Percentiles rank a stretch among this genome's conserved stretches.
Evolutionary conservation across 2,329 filamentous ascomycete species (phyloP).

Genomic region (Trichoderma polysporum): DNA sequence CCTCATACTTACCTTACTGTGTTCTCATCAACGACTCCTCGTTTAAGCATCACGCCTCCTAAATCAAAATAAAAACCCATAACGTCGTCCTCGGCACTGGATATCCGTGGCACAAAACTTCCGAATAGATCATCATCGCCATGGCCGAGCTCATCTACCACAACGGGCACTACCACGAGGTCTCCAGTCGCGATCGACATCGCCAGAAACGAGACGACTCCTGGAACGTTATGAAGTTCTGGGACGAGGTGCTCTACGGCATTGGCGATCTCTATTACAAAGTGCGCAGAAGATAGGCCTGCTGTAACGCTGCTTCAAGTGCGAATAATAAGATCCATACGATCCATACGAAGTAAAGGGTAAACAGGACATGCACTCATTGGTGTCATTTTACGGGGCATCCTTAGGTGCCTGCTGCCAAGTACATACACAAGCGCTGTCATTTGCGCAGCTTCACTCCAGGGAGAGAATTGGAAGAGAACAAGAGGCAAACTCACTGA

Average conservation of each 20-base stretch:
- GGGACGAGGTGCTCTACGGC: constrained; percentile 41
- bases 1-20: no score
- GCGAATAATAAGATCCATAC: background rate
- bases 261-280: constrained; percentile 42
- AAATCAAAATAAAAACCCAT: background rate
- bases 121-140: constrained; percentile 3
- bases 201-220: constrained; percentile 25
- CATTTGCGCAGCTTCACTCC: background rate
- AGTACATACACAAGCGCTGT: background rate
- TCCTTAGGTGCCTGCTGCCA: background rate
- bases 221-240: constrained; percentile 38
- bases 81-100: background rate
- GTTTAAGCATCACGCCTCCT: no score
- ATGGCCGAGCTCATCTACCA: constrained; percentile 30
- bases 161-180: constrained; percentile 33
- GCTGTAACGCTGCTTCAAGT: background rate
- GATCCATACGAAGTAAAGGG: background rate
- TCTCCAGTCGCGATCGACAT: constrained; percentile 18
- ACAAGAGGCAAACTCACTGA: background rate
- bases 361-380: background rate
- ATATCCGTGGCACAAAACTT: constrained; percentile 8
- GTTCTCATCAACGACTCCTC: no score
- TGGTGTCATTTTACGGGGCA: background rate
- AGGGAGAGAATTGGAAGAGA: background rate
- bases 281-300: constrained; percentile 28